Conservation (phyloP, 139 green algal genomes). For the Pycnococcus provasolii region DNA sequence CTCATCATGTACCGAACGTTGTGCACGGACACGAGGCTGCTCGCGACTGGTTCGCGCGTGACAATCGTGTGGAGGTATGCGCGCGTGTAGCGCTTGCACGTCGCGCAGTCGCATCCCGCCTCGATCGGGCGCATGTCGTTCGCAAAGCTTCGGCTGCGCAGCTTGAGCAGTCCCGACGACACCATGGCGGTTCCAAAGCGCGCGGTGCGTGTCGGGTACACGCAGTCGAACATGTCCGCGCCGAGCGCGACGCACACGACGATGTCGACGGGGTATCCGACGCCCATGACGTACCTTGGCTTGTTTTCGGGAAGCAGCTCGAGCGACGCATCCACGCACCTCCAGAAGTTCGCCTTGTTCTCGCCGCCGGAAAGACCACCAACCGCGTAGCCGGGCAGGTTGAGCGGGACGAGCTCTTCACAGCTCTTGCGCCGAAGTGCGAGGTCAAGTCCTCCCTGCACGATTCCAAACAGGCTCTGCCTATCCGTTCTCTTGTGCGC, state of each 20-base stretch:
- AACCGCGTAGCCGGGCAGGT: slow-evolving; percentile 75
- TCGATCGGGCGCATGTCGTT: slow-evolving; percentile 51
- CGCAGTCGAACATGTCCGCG: slow-evolving; percentile 90
- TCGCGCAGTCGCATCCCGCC: slow-evolving; percentile 55
- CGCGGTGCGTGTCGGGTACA: slow-evolving; percentile 90
- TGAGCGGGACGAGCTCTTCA: not conserved
- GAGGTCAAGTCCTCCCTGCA: slow-evolving; percentile 62
- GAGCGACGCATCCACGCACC: slow-evolving; percentile 71
- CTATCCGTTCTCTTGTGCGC: slow-evolving; percentile 64
- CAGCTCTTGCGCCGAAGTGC: slow-evolving; percentile 21
- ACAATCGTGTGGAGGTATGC: slow-evolving; percentile 72
- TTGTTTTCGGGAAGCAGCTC: slow-evolving; percentile 57
- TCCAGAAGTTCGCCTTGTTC: slow-evolving; percentile 83
- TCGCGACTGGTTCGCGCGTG: slow-evolving; percentile 46
- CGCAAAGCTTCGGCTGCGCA: slow-evolving; percentile 55
- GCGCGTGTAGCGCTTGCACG: slow-evolving; percentile 62
- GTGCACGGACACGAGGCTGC: slow-evolving; percentile 70
- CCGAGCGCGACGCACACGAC: slow-evolving; percentile 69
- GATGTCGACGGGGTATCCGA: slow-evolving; percentile 89
- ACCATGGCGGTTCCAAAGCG: slow-evolving; percentile 89
- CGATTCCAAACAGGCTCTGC: slow-evolving; percentile 79
- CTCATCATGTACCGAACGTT: slow-evolving; percentile 78
- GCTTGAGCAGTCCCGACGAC: slow-evolving; percentile 50
- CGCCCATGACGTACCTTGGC: slow-evolving; percentile 90
- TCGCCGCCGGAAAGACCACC: slow-evolving; percentile 87